phyloP scores from a whole-genome alignment of 306 rosid species.

The Adenanthera pavonina region DNA sequence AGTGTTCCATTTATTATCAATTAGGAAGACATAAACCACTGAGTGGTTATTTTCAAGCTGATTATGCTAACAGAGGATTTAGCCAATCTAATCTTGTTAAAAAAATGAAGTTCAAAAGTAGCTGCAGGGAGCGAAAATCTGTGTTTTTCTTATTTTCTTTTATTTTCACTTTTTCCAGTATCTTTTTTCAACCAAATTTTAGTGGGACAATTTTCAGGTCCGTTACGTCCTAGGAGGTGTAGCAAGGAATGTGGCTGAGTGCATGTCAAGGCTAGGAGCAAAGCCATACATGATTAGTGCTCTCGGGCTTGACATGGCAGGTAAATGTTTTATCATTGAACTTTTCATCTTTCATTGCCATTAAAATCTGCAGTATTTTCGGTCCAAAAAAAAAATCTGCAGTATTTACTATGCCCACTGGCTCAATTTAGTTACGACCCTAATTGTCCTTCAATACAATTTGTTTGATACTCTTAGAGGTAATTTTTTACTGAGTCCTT shows the following conservation, averaged over 20 bases:
- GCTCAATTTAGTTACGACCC: conserved; percentile 3
- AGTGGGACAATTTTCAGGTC: conserved; percentile 55
- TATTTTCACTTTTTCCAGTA: background rate
- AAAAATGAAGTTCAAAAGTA: conserved; percentile 6
- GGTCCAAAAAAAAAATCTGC: too few species aligned
- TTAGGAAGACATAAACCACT: background rate
- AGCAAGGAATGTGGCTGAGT: conserved; percentile 92
- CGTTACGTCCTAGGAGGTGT: conserved; percentile 83
- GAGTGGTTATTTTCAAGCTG: conserved; percentile 29
- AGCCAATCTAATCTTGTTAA: conserved; percentile 3
- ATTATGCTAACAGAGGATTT: conserved; percentile 21
- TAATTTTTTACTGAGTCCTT: conserved; percentile 15
- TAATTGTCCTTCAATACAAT: background rate
- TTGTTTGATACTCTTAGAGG: conserved; percentile 23
- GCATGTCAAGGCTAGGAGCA: conserved; percentile 86
- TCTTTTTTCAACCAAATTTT: conserved; percentile 5
- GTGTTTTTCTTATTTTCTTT: background rate
- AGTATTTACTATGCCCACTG: conserved; percentile 15
- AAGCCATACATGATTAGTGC: conserved; percentile 88
- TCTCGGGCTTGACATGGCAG: conserved; percentile 83
- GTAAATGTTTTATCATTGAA: conserved; percentile 42
- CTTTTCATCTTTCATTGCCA: conserved; percentile 5
- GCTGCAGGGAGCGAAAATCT: background rate
- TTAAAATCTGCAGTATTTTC: conserved; percentile 11
- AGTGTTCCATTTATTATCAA: background rate